Evolutionary conservation across 1,284 basidiomycete genomes (phyloP).

Genomic region (Tetrapyrgos nigripes): DNA sequence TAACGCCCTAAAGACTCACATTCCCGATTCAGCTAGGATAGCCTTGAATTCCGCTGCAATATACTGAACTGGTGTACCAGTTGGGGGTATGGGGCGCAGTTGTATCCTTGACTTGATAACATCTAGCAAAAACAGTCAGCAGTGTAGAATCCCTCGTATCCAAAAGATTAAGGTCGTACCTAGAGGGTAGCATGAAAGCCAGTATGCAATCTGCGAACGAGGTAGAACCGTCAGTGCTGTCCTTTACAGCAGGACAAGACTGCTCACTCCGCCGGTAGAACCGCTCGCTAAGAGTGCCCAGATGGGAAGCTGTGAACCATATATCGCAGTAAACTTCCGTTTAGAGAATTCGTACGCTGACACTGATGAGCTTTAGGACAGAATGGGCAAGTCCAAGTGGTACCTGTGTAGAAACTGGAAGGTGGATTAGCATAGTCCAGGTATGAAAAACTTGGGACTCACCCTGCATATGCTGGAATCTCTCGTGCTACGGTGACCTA

Average conservation of each 20-base stretch:
- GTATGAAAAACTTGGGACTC: constrained; percentile 26
- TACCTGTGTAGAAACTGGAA: constrained; percentile 77
- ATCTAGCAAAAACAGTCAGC: constrained; percentile 51
- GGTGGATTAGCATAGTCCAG: neutral
- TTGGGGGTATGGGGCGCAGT: constrained; percentile 78
- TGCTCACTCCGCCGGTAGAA: constrained; percentile 85
- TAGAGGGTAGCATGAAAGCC: constrained; percentile 92
- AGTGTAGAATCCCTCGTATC: neutral
- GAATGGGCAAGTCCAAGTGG: neutral
- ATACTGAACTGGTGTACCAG: constrained; percentile 82
- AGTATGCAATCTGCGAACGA: constrained; percentile 78
- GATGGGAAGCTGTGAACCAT: constrained; percentile 77
- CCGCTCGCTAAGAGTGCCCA: constrained; percentile 92
- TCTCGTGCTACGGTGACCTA: constrained; percentile 93
- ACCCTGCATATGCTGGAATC: constrained; percentile 95
- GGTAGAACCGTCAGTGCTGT: neutral
- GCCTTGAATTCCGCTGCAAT: constrained; percentile 74
- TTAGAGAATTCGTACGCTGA: constrained; percentile 90
- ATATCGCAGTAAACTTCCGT: constrained; percentile 69
- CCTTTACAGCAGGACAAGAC: constrained; percentile 1
- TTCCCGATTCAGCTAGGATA: constrained; percentile 78
- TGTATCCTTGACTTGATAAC: constrained; percentile 93
- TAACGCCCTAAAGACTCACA: constrained; percentile 53
- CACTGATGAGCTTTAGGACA: neutral
- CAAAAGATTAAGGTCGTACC: constrained; percentile 45